Evolutionary conservation across 148 eudicot genomes (phyloP).

Genomic region (Amaranthus hypochondriacus): DNA sequence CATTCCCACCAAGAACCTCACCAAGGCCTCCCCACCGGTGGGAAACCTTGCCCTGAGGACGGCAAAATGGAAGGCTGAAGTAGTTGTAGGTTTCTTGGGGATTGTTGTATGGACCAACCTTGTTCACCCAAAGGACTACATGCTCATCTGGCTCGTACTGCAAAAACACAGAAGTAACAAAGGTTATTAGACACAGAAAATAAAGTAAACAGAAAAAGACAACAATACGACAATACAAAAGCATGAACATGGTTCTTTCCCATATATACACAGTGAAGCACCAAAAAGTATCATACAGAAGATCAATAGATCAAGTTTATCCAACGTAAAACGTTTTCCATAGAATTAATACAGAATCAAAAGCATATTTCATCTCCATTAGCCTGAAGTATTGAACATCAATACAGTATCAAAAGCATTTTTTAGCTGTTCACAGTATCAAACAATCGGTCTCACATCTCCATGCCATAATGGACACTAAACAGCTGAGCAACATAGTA

Average conservation of each 20-base stretch:
- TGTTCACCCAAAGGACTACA: slow-evolving; percentile 94
- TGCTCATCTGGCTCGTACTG: slow-evolving; percentile 74
- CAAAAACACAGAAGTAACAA: slow-evolving; percentile 16
- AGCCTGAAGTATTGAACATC: neutral
- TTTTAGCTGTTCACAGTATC: neutral
- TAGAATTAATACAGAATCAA: neutral
- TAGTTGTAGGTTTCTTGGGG: slow-evolving; percentile 98
- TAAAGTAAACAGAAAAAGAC: neutral
- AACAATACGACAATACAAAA: neutral
- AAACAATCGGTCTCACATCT: neutral
- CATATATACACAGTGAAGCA: neutral
- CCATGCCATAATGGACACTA: neutral
- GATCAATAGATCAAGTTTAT: neutral
- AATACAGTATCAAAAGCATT: neutral
- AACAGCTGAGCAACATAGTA: neutral
- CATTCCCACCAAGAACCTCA: slow-evolving; percentile 97
- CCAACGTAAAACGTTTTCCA: neutral
- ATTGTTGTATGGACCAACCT: slow-evolving; percentile 94
- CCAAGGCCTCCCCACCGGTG: slow-evolving; percentile 99
- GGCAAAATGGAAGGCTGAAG: slow-evolving; percentile 93
- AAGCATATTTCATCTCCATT: neutral
- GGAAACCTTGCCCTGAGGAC: slow-evolving; percentile 47
- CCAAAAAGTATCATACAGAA: neutral
- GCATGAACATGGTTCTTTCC: neutral
- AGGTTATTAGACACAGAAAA: slow-evolving; percentile 4